phyloP scores from a whole-genome alignment of 108 stramenopile genomes.

The Cyclotella sp. region DNA sequence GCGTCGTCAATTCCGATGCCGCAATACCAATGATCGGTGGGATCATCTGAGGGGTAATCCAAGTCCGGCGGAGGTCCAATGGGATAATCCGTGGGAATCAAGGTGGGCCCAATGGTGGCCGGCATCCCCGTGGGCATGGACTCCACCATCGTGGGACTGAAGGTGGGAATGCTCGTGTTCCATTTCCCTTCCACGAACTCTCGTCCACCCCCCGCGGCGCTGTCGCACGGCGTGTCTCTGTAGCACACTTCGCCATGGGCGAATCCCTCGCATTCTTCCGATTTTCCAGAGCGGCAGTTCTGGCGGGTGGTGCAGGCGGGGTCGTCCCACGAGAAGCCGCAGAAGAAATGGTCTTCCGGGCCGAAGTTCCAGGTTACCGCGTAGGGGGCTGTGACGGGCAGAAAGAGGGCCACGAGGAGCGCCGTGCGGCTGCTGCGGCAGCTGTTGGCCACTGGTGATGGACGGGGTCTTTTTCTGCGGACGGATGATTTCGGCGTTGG shows the following conservation, averaged over 20 bases:
- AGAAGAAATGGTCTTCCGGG: conserved; percentile 44
- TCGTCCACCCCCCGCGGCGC: conserved; percentile 23
- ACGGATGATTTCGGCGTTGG: conserved; percentile 2
- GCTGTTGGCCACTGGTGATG: background rate
- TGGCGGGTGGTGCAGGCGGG: conserved; percentile 22
- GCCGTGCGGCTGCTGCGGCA: background rate
- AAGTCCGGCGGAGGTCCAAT: conserved; percentile 15
- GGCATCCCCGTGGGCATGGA: background rate
- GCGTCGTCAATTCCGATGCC: conserved; percentile 35
- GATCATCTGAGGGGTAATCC: conserved; percentile 7
- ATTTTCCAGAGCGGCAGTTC: conserved; percentile 34
- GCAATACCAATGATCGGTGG: conserved; percentile 52
- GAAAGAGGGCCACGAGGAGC: conserved; percentile 4
- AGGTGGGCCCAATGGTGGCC: background rate
- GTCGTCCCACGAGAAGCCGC: conserved; percentile 40
- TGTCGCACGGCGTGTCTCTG: conserved; percentile 28
- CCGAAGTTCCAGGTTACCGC: conserved; percentile 39
- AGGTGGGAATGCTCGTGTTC: background rate
- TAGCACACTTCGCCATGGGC: conserved; percentile 16
- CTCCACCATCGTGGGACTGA: background rate
- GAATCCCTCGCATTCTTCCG: conserved; percentile 29
- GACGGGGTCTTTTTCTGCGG: conserved; percentile 14
- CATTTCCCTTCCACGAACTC: conserved; percentile 4
- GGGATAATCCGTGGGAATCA: conserved; percentile 17
- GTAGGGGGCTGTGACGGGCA: conserved; percentile 11